These are phyloP conservation scores for Bauhinia variegata DNA, from an alignment of 306 rosid genomes.

Conservation along the genomic window DNA sequence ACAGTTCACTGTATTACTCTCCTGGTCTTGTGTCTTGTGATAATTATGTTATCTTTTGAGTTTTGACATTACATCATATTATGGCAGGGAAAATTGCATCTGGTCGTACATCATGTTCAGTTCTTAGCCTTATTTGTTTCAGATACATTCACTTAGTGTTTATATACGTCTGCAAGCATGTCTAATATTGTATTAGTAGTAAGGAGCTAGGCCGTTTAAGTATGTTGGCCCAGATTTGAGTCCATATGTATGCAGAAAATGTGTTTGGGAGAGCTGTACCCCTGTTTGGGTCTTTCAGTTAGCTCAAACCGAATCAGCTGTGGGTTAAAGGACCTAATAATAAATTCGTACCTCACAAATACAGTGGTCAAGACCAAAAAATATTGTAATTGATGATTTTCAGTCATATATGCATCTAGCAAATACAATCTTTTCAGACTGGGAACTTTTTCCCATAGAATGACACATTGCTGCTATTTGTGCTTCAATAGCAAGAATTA, in stretches of 20 bases:
- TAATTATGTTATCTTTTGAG: not conserved
- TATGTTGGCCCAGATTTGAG: too few species aligned
- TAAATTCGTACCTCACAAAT: too few species aligned
- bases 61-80: slow-evolving; percentile 11
- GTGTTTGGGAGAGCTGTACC: too few species aligned
- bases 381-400: slow-evolving; percentile 8
- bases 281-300: too few species aligned
- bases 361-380: too few species aligned
- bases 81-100: not conserved
- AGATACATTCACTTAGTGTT: slow-evolving; percentile 21
- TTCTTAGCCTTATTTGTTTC: not conserved
- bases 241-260: too few species aligned
- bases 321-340: too few species aligned
- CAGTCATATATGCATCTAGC: not conserved
- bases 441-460: not conserved
- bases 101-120: not conserved
- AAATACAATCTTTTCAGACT: not conserved
- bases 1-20: not conserved
- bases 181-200: not conserved
- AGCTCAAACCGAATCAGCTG: too few species aligned
- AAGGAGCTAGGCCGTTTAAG: too few species aligned
- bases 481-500: slow-evolving; percentile 1
- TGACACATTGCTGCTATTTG: slow-evolving; percentile 13
- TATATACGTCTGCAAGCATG: not conserved
- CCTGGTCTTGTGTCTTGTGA: slow-evolving; percentile 1